Evolutionary conservation across 768 basidiomycete genomes (phyloP).

Genomic region (Leucocoprinus sp.): DNA sequence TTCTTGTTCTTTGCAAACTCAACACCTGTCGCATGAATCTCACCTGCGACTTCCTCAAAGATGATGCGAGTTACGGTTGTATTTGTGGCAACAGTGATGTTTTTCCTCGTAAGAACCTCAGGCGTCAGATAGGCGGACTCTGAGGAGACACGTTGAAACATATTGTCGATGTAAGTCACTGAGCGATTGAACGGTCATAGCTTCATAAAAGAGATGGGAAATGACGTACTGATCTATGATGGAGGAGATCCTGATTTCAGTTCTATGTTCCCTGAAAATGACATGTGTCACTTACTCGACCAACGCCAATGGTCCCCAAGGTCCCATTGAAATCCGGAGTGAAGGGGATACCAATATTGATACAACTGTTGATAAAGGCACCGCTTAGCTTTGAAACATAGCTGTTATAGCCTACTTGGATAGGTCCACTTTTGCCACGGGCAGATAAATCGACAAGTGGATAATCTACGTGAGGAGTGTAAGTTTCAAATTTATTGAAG

Average conservation of each 20-base stretch:
- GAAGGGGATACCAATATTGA: slow-evolving; percentile 45
- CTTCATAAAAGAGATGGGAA: neutral
- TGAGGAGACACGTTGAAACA: slow-evolving; percentile 47
- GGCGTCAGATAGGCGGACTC: slow-evolving; percentile 62
- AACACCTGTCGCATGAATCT: slow-evolving; percentile 48
- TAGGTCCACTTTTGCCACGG: slow-evolving; percentile 47
- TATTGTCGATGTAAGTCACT: slow-evolving; percentile 63
- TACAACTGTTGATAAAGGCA: slow-evolving; percentile 50
- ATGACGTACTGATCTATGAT: slow-evolving; percentile 34
- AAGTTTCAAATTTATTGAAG: slow-evolving; percentile 62
- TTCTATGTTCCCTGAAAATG: neutral
- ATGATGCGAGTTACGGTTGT: slow-evolving; percentile 52
- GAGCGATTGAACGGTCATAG: neutral
- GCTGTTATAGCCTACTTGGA: slow-evolving; percentile 51
- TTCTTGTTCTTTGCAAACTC: slow-evolving; percentile 39
- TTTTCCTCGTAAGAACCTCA: slow-evolving; percentile 54
- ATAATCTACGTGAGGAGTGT: slow-evolving; percentile 39
- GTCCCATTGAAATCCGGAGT: slow-evolving; percentile 57
- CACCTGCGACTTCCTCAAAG: slow-evolving; percentile 32
- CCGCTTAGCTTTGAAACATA: slow-evolving; percentile 34
- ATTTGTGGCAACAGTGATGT: slow-evolving; percentile 51
- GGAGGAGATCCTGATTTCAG: neutral
- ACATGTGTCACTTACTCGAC: slow-evolving; percentile 34
- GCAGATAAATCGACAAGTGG: slow-evolving; percentile 41
- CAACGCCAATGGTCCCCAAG: slow-evolving; percentile 51